These are phyloP conservation scores for Carex myosuroides DNA, from an alignment of 176 grass and related monocot species.

Conservation along the genomic window DNA sequence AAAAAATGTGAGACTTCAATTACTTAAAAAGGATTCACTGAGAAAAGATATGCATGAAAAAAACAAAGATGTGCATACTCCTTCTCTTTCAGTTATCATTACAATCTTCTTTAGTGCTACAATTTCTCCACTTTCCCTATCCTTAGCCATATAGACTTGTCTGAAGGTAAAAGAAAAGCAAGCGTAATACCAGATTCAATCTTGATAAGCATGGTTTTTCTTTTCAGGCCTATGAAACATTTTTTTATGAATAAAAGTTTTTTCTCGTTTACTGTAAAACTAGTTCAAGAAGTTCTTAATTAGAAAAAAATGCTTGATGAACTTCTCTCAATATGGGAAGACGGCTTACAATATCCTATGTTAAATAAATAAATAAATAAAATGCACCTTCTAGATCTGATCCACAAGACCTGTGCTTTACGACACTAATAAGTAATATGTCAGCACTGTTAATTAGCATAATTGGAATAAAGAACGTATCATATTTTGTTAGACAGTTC, in stretches of 20 bases:
- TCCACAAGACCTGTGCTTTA: not conserved
- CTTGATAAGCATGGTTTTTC: not conserved
- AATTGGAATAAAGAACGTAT: not conserved
- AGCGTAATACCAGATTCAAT: not conserved
- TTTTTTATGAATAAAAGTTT: not conserved
- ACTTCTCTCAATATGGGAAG: no score
- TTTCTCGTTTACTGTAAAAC: not conserved
- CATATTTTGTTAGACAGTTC: not conserved
- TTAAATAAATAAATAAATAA: not conserved
- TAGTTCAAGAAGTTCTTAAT: not conserved
- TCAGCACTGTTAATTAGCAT: not conserved
- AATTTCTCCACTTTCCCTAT: constrained; percentile 64
- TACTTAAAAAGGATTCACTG: not conserved
- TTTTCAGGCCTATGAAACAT: not conserved
- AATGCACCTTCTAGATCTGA: not conserved
- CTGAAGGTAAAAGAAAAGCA: constrained; percentile 17
- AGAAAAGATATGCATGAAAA: not conserved
- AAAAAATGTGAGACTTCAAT: not conserved
- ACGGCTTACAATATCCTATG: not conserved
- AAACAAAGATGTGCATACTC: constrained; percentile 18
- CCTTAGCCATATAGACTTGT: constrained; percentile 94
- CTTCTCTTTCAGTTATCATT: constrained; percentile 93
- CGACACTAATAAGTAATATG: not conserved
- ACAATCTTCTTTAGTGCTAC: constrained; percentile 96
- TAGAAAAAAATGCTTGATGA: not conserved